These are phyloP conservation scores for Saksenaea oblongispora DNA, from an alignment of 371 early-diverging fungal genomes.

Conservation along the genomic window DNA sequence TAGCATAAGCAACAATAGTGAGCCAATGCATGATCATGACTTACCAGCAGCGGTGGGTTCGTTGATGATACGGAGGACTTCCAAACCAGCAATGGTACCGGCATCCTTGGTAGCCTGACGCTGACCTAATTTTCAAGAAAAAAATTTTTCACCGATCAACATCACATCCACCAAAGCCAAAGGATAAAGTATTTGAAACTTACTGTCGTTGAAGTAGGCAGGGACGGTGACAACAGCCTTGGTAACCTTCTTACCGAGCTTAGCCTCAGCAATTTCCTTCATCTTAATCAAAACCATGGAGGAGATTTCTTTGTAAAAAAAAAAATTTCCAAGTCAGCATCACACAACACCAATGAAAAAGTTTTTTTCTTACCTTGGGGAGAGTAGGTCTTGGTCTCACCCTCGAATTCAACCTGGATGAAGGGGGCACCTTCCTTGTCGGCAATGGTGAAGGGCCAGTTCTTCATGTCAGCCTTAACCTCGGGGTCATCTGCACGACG, in stretches of 20 bases:
- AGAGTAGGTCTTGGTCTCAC: slow-evolving; percentile 84
- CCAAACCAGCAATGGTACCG: slow-evolving; percentile 77
- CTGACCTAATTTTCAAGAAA: slow-evolving; percentile 43
- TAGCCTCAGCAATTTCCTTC: slow-evolving; percentile 91
- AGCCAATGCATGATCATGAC: neutral
- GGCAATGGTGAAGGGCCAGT: slow-evolving; percentile 88
- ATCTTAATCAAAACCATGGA: slow-evolving; percentile 86
- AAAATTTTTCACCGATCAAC: neutral
- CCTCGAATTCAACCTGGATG: slow-evolving; percentile 93
- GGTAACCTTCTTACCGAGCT: slow-evolving; percentile 76
- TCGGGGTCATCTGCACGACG: slow-evolving; percentile 84
- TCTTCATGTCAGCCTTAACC: slow-evolving; percentile 84
- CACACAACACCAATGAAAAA: slow-evolving; percentile 83
- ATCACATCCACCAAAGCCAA: neutral
- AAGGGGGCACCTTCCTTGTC: slow-evolving; percentile 73
- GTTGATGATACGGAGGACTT: slow-evolving; percentile 84
- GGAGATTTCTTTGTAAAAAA: slow-evolving; percentile 74
- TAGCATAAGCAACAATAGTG: neutral
- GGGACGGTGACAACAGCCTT: slow-evolving; percentile 84
- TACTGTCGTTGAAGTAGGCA: slow-evolving; percentile 74
- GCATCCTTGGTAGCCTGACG: slow-evolving; percentile 86
- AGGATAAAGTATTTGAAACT: neutral
- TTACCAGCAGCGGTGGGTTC: slow-evolving; percentile 92
- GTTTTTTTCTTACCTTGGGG: slow-evolving; percentile 91
- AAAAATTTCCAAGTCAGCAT: slow-evolving; percentile 2